Evolutionary conservation across 805 yeast species (phyloP), one percentile per base, ranked within the genome.

Genomic region (Zygotorulaspora florentina): DNA sequence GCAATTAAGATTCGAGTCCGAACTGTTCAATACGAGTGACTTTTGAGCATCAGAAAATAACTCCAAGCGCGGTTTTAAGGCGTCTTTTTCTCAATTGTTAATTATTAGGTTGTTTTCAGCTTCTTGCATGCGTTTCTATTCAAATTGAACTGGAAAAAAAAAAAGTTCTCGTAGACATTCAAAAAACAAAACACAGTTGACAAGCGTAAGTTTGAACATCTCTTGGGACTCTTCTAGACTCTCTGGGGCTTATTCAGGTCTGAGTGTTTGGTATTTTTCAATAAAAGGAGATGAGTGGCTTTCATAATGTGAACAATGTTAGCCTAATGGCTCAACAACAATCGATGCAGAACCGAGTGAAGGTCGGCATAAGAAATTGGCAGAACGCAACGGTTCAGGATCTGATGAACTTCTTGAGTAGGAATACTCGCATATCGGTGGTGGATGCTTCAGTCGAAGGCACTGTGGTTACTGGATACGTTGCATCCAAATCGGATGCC

Each of bases 341-440:
- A 35, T 52, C 52, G 13, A 47, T 46, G 38, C 66, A 63, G 41
- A 72, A 69, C 40, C 54, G 64, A 28, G 70, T 78, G 3, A 70
- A 75, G 2, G 74, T 88, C 9, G 87, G 85, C 52, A 73, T 88
- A 9, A 68, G 73, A 31, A 87, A 89, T 37, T 89, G 96, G 96
- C 81, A 84, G 48, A 86, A 87, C 49, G 95, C 89, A 1, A 63
- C 84, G 1, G 72, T 74, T 48, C 80, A 75, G 15, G 95, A 88
- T 48, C 71, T 88, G 47, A 71, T 85, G 8, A 70, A 73, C 31
- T 90, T 89, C 63, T 65, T 89, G 12, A 76, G 81, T 40, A 74
- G 95, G 52, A 87, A 85, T 58, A 69, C 86, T 12, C 71, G 75
- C 42, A 71, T 86, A 15, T 66, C 72, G 0, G 70, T 90, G 10